Base-by-base conservation (phyloP, 2,329 filamentous ascomycete species). In the Escovopsis sp. region DNA sequence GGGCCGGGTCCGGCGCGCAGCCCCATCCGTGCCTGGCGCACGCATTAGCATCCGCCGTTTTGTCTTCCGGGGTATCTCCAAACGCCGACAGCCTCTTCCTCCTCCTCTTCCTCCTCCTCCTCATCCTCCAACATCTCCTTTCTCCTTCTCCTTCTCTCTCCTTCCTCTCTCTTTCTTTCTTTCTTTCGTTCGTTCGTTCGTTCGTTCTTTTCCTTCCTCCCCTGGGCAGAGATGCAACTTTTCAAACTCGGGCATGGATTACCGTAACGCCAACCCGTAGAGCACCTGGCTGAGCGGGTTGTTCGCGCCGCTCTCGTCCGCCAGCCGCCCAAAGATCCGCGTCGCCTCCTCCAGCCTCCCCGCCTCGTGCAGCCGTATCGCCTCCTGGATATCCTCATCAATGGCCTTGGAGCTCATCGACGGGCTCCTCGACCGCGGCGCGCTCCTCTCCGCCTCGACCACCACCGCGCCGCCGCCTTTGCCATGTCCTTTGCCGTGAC, bases 251-350 rank as follows among this genome's bases (percentile, higher is more conserved):
- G 20, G 20, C 20, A 6, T 2, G 20, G 20, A 20, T 63, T 61
- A 88, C 81, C 86, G 75, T 50, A 95, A 64, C 40, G 89, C 88
- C 44, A 98, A 81, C 4, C 91, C 91, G 58, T 94, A 98, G 41
- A 98, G 72, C 31, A 98, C 91, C 64, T 98, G 89, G 54, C 86
- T 91, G 48, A 98, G 71, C 34, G 91, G 84, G 62, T 96, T 94
- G 58, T 95, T 94, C 39, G 81, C 76, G 20, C 85, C 87, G 41
- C 78, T 70, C 0, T 84, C 84, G 57, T 94, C 81, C 41, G 91
- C 91, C 50, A 98, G 68, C 45, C 71, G 69, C 25, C 78, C 83
- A 63, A 98, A 98, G 62, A 96, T 76, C 40, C 68, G 67, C n/a
- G 91, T 95, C 41, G 87, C 91, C 53, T 70, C 65, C 53, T 78